Evolutionary conservation across 2,329 filamentous ascomycete genomes (phyloP).

Genomic region (Pseudogymnoascus sp.): DNA sequence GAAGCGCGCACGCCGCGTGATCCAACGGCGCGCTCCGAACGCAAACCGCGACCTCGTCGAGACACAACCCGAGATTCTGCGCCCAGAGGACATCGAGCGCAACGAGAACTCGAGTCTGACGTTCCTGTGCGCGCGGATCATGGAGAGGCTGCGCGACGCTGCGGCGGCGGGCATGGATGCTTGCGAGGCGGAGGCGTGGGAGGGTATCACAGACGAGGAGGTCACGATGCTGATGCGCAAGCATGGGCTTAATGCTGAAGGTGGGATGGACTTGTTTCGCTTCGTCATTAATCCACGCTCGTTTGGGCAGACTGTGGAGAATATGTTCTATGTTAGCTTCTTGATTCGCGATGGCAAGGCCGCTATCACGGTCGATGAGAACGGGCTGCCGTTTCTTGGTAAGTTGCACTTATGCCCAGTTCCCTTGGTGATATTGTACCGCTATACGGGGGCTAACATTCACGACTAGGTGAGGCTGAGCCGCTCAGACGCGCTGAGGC

Average conservation of each 20-base stretch:
- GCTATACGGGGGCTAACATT: constrained; percentile 37
- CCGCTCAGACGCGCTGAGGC: constrained; percentile 20
- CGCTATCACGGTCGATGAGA: constrained; percentile 62
- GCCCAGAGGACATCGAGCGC: constrained; percentile 61
- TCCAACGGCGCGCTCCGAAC: constrained; percentile 60
- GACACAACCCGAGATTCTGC: constrained; percentile 70
- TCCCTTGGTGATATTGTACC: constrained; percentile 28
- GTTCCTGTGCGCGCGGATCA: constrained; percentile 67
- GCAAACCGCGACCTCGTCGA: constrained; percentile 60
- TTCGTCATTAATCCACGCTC: constrained; percentile 86
- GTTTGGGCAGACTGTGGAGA: constrained; percentile 93
- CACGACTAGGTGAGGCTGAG: constrained; percentile 21
- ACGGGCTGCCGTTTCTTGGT: constrained; percentile 74
- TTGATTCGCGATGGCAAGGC: constrained; percentile 79
- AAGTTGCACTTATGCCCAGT: constrained; percentile 33
- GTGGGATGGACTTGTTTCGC: constrained; percentile 70
- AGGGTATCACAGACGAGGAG: constrained; percentile 41
- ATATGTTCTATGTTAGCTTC: constrained; percentile 94
- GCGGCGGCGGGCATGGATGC: constrained; percentile 40
- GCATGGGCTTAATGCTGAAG: constrained; percentile 56
- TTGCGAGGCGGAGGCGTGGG: constrained; percentile 37
- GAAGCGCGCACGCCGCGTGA: constrained; percentile 66
- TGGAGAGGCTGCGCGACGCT: constrained; percentile 47
- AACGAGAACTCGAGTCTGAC: constrained; percentile 75
- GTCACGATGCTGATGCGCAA: constrained; percentile 50